Conservation (phyloP, 108 stramenopile species). For the Skeletonema marinoi region DNA sequence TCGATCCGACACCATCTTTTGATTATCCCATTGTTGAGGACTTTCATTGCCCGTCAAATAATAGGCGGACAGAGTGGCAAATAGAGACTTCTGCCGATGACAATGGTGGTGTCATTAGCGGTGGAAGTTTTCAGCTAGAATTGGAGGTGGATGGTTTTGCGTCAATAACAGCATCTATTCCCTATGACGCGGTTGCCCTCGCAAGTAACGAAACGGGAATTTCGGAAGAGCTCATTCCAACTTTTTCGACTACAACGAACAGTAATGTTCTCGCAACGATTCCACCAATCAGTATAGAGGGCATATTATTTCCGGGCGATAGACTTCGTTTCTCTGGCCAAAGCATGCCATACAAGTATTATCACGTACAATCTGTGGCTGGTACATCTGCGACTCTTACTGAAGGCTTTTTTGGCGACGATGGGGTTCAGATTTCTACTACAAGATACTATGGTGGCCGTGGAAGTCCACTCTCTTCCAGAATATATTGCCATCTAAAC, state of each 20-base stretch:
- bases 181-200: constrained; percentile 78
- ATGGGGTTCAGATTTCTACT: constrained; percentile 35
- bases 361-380: constrained; percentile 45
- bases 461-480: constrained; percentile 47
- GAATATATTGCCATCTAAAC: constrained; percentile 52
- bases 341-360: constrained; percentile 39
- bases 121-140: constrained; percentile 65
- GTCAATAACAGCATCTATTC: constrained; percentile 61
- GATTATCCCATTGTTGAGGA: constrained; percentile 71
- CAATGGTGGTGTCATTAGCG: constrained; percentile 26
- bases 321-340: constrained; percentile 50
- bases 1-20: constrained; percentile 75
- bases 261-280: constrained; percentile 30
- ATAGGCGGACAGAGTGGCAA: constrained; percentile 67
- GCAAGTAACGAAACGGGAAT: constrained; percentile 65
- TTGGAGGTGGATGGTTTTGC: constrained; percentile 52
- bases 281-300: constrained; percentile 40
- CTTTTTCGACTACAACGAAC: constrained; percentile 22
- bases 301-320: constrained; percentile 57
- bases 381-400: constrained; percentile 35
- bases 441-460: constrained; percentile 62
- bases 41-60: constrained; percentile 68
- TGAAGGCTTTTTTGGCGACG: constrained; percentile 28
- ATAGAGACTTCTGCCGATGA: constrained; percentile 46
- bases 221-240: constrained; percentile 29